phyloP scores from a whole-genome alignment of 768 basidiomycete species.

The Suillus paluster region DNA sequence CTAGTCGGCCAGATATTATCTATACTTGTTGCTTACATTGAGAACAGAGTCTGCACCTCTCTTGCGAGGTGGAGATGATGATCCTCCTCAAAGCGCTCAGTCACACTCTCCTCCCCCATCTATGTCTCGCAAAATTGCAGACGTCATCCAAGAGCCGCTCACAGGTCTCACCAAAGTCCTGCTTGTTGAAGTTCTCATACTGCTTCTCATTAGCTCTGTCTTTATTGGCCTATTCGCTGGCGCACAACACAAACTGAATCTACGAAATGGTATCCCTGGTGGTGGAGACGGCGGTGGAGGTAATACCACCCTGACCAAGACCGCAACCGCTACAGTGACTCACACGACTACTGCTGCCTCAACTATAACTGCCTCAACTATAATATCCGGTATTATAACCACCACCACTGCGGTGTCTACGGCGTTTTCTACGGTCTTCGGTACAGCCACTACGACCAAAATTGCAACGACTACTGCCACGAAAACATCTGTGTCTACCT shows the following conservation, averaged over 20 bases:
- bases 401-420: slow-evolving; percentile 40
- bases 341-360: slow-evolving; percentile 26
- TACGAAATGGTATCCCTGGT: slow-evolving; percentile 42
- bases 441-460: slow-evolving; percentile 41
- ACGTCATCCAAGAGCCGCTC: slow-evolving; percentile 74
- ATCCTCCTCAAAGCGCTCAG: slow-evolving; percentile 25
- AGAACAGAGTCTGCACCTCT: slow-evolving; percentile 67
- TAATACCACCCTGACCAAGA: slow-evolving; percentile 40
- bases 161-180: slow-evolving; percentile 86
- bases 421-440: slow-evolving; percentile 35
- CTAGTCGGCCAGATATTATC: neutral
- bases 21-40: slow-evolving; percentile 9
- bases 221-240: slow-evolving; percentile 95
- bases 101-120: slow-evolving; percentile 42
- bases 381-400: slow-evolving; percentile 31
- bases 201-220: slow-evolving; percentile 83
- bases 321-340: slow-evolving; percentile 37
- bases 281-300: slow-evolving; percentile 25
- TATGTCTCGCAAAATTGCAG: slow-evolving; percentile 41
- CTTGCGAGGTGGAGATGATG: slow-evolving; percentile 51
- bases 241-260: slow-evolving; percentile 73
- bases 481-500: slow-evolving; percentile 41
- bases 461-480: slow-evolving; percentile 47
- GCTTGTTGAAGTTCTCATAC: slow-evolving; percentile 69
- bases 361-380: slow-evolving; percentile 31